Evolutionary conservation across 768 basidiomycete genomes (phyloP).

Genomic region (Pleurotus citrinopileatus): DNA sequence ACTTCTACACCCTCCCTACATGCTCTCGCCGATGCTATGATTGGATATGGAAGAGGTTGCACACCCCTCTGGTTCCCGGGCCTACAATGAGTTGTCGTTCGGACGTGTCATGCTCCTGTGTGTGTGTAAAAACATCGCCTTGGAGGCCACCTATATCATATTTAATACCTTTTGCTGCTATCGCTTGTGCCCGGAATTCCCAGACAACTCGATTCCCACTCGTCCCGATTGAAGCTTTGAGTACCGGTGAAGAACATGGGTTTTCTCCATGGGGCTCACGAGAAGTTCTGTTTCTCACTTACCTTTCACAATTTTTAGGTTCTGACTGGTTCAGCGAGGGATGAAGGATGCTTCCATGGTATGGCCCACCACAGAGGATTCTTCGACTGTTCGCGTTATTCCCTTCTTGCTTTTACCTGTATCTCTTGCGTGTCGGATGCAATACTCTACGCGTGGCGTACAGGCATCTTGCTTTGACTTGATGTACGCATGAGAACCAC

Average conservation of each 20-base stretch:
- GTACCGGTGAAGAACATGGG: neutral
- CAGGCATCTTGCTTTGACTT: no score
- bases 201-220: neutral
- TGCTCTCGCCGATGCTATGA: neutral
- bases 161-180: constrained; percentile 5
- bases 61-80: neutral
- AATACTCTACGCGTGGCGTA: no score
- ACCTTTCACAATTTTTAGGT: no score
- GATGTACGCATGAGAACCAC: neutral
- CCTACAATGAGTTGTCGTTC: neutral
- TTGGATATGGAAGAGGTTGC: neutral
- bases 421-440: no score
- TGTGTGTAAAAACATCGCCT: constrained; percentile 10
- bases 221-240: neutral
- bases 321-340: no score
- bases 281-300: no score
- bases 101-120: constrained; percentile 4
- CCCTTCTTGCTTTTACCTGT: no score
- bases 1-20: neutral
- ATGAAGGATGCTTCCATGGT: no score
- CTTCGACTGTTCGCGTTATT: no score
- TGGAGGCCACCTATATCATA: constrained; percentile 10
- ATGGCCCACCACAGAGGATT: no score
- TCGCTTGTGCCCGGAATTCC: neutral
- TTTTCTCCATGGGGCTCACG: no score